These are phyloP conservation scores for Debaryomyces coudertii DNA, from an alignment of 1,139 yeast species.

Conservation along the genomic window DNA sequence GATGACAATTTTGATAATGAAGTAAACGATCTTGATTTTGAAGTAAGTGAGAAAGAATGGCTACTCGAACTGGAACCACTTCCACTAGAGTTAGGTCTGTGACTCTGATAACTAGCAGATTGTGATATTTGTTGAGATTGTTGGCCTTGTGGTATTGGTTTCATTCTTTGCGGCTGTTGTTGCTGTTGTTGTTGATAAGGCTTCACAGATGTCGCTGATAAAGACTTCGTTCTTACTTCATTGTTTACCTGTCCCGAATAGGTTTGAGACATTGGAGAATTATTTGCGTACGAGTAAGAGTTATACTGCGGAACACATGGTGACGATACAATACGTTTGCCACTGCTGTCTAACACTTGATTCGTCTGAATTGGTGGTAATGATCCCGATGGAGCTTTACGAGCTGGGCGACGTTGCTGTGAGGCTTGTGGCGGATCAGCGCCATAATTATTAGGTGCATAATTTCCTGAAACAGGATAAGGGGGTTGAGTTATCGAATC, in stretches of 20 bases:
- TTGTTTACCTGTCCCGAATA: slow-evolving; percentile 10
- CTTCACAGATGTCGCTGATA: slow-evolving; percentile 25
- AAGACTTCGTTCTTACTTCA: slow-evolving; percentile 29
- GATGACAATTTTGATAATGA: slow-evolving; percentile 48
- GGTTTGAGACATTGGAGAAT: slow-evolving; percentile 17
- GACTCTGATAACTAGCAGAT: slow-evolving; percentile 13
- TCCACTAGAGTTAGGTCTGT: slow-evolving; percentile 23
- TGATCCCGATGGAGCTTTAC: slow-evolving; percentile 17
- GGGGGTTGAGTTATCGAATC: slow-evolving; percentile 12
- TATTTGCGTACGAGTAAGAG: slow-evolving; percentile 10
- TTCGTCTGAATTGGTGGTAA: slow-evolving; percentile 26
- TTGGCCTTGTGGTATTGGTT: slow-evolving; percentile 11
- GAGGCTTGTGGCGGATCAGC: slow-evolving; percentile 10
- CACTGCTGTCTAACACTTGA: slow-evolving; percentile 12
- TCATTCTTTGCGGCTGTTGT: slow-evolving; percentile 20
- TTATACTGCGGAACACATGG: slow-evolving; percentile 23
- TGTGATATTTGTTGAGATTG: slow-evolving; percentile 13
- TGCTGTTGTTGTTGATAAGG: slow-evolving; percentile 18
- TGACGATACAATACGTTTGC: slow-evolving; percentile 31
- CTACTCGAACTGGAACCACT: slow-evolving; percentile 28
- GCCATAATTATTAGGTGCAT: slow-evolving; percentile 3
- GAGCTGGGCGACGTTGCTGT: slow-evolving; percentile 13
- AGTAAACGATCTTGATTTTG: slow-evolving; percentile 48
- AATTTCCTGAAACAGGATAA: slow-evolving; percentile 11
- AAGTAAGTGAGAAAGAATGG: slow-evolving; percentile 44